Evolutionary conservation across 495 filamentous ascomycete species (phyloP).

Genomic region (Aspergillus olivimuriae): DNA sequence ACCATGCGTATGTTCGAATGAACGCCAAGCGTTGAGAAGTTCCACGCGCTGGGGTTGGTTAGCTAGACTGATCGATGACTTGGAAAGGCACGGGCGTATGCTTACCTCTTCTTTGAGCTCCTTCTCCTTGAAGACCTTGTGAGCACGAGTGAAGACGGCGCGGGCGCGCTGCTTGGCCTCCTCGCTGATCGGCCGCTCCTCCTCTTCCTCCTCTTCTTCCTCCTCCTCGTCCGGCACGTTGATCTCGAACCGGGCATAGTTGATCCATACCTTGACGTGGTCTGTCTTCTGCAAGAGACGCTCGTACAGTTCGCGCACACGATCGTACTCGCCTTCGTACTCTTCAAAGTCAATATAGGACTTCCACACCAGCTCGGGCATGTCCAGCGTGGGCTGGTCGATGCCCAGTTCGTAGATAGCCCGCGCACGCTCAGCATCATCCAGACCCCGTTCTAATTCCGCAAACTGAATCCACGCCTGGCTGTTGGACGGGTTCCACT

Average conservation of each 20-base stretch:
- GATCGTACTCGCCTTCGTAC: conserved; percentile 81
- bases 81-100: too few relatives aligned
- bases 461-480: conserved; percentile 95
- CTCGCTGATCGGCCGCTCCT: conserved; percentile 68
- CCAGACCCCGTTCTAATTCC: conserved; percentile 81
- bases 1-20: conserved; percentile 83
- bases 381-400: conserved; percentile 78
- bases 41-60: conserved; percentile 59
- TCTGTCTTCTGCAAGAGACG: conserved; percentile 85
- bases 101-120: conserved; percentile 85
- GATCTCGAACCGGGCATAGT: conserved; percentile 94
- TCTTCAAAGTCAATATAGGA: conserved; percentile 98
- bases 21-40: conserved; percentile 83
- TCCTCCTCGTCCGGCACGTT: conserved; percentile 69
- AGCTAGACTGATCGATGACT: too few relatives aligned
- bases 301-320: conserved; percentile 80
- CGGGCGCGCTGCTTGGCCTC: conserved; percentile 77
- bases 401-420: conserved; percentile 91
- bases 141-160: conserved; percentile 76
- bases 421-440: conserved; percentile 80
- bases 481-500: conserved; percentile 82
- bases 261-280: conserved; percentile 98
- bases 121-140: conserved; percentile 85
- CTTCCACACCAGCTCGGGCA: conserved; percentile 97
- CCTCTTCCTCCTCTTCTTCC: conserved; percentile 52